Conservation (phyloP, 495 filamentous ascomycete genomes). For the Cryomyces minteri region DNA sequence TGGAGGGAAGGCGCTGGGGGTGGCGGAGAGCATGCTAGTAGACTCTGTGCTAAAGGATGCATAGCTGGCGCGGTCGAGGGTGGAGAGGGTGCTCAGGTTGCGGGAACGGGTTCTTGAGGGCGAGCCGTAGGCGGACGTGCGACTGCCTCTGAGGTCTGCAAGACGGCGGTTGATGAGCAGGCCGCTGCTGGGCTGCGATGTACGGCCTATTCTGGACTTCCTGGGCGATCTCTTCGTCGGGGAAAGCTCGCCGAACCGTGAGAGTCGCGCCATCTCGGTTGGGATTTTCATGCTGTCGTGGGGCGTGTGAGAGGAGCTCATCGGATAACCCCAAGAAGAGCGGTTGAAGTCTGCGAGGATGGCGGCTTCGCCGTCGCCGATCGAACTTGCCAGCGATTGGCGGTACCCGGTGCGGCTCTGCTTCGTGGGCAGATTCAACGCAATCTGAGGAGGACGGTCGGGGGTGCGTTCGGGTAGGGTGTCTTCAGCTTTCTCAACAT, state of each 20-base stretch:
- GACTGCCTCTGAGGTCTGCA: slow-evolving; percentile 6
- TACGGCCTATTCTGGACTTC: background rate
- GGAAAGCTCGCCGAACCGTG: slow-evolving; percentile 8
- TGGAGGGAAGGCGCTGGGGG: slow-evolving; percentile 11
- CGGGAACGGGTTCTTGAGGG: background rate
- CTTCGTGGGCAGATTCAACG: slow-evolving; percentile 1
- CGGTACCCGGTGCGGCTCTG: slow-evolving; percentile 6
- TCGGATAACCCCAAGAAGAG: slow-evolving; percentile 12
- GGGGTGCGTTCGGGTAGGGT: slow-evolving; percentile 2
- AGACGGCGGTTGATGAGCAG: slow-evolving; percentile 8
- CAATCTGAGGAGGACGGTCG: slow-evolving; percentile 13
- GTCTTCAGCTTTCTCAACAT: slow-evolving; percentile 13
- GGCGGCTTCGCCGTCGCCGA: slow-evolving; percentile 12
- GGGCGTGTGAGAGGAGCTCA: slow-evolving; percentile 11
- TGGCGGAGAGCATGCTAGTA: slow-evolving; percentile 14
- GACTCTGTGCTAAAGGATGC: slow-evolving; percentile 11
- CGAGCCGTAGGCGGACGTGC: slow-evolving; percentile 3
- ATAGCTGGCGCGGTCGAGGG: slow-evolving; percentile 9
- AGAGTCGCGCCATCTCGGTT: slow-evolving; percentile 13
- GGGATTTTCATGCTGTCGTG: slow-evolving; percentile 20
- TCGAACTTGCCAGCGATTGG: slow-evolving; percentile 7
- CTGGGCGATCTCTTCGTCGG: slow-evolving; percentile 6
- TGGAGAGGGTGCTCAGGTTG: slow-evolving; percentile 2
- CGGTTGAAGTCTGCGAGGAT: slow-evolving; percentile 11
- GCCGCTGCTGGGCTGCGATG: slow-evolving; percentile 6